Base-by-base conservation (phyloP, 495 filamentous ascomycete genomes). In the Xylaria venustula region DNA sequence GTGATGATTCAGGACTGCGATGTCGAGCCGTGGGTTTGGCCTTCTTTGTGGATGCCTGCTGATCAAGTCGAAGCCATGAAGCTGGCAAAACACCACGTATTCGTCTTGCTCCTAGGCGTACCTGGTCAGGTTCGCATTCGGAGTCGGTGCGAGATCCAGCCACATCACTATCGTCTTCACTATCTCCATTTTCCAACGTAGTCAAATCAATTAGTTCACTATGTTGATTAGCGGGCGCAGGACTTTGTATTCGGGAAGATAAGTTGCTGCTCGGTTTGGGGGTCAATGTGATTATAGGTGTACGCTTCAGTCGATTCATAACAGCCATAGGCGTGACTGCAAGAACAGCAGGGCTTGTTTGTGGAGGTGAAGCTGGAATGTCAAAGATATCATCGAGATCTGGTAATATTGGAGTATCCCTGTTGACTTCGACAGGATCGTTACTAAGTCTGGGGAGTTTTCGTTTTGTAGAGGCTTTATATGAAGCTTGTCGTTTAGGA, bases 11-110 rank as follows among this genome's bases (percentile, higher is more conserved):
- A 17, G 60, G 75, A 63, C 71, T 78, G 67, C 58, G 80, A 65
- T 66, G 79, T 64, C 59, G 74, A 70, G 66, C 15, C 14, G 20
- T 54, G n/a, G 58, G 22, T 19, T 61, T 60, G 14, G 51, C 41
- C 41, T 40, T 60, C 54, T 53, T 72, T 65, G 49, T 72, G n/a
- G 68, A 52, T 25, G 70, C 63, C 59, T 73, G 71, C 53, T 78
- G 75, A 64, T 96, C 87, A 40, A 98, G 77, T 63, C 89, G 85
- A 45, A 95, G 80, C 88, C 89, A 96, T 3, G 93, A 97, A 5
- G 93, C 93, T 36, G 93, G 93, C 44, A 98, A 81, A 15, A 97
- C 92, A 36, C 93, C 93, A 54, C 86, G 87, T 45, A 93, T 85
- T 34, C 73, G 77, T 14, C 69, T 71, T 47, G 79, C 75, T 40